Percentiles rank a stretch among this genome's conserved stretches.
Evolutionary conservation across 2,329 filamentous ascomycete genomes (phyloP).

Genomic region (Huntiella abstrusa): DNA sequence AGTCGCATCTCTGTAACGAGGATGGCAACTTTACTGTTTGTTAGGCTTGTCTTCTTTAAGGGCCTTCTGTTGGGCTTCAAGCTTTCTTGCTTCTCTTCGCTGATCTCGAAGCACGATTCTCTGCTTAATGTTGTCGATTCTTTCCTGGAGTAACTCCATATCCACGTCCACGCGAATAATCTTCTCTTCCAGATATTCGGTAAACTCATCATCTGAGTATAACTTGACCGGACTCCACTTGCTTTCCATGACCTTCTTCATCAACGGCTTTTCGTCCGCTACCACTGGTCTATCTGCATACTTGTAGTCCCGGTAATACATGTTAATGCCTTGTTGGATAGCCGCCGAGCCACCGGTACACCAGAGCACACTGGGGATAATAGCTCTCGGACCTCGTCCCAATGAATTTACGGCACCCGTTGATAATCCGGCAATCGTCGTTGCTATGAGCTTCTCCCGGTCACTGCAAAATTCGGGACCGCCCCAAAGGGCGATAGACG

Average conservation of each 20-base stretch:
- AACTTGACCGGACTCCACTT: conserved; percentile 54
- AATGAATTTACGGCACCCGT: conserved; percentile 43
- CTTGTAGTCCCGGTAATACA: conserved; percentile 15
- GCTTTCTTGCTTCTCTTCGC: background rate
- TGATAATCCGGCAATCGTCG: conserved; percentile 50
- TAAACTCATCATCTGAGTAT: conserved; percentile 56
- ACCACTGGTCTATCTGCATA: conserved; percentile 18
- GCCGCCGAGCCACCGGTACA: conserved; percentile 26
- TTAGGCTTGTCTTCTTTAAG: background rate
- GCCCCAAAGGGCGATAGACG: conserved; percentile 29
- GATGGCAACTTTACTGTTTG: background rate
- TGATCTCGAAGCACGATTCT: conserved; percentile 6
- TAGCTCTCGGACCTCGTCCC: conserved; percentile 34
- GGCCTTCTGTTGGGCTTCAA: background rate
- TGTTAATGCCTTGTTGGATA: conserved; percentile 22
- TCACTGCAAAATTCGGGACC: conserved; percentile 33
- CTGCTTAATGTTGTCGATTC: conserved; percentile 30
- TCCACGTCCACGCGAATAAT: conserved; percentile 53
- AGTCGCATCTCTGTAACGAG: no score
- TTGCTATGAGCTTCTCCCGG: conserved; percentile 45
- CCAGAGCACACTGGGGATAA: conserved; percentile 31
- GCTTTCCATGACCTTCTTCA: conserved; percentile 28
- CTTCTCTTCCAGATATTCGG: conserved; percentile 50
- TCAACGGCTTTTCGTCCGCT: conserved; percentile 1
- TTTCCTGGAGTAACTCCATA: conserved; percentile 61